Evolutionary conservation across 1,139 yeast species (phyloP).

Genomic region (Nakaseomyces bracarensis): DNA sequence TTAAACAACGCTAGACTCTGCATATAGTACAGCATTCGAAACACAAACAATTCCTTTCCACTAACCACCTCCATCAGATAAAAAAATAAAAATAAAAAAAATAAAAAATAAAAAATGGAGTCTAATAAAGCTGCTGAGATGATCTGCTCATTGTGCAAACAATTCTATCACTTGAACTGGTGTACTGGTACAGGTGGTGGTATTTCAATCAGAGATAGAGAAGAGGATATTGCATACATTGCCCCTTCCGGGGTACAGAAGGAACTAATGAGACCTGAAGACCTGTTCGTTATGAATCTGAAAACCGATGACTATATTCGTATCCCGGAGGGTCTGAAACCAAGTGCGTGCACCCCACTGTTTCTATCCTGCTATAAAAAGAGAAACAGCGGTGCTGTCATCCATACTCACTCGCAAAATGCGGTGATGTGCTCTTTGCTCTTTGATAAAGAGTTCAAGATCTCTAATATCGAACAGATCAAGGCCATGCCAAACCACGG

Average conservation of each 20-base stretch:
- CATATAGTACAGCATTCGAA: too few relatives aligned
- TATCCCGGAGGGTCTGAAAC: constrained; percentile 61
- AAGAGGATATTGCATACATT: constrained; percentile 46
- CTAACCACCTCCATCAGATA: too few relatives aligned
- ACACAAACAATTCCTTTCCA: too few relatives aligned
- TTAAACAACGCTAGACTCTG: too few relatives aligned
- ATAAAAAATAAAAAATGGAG: too few relatives aligned
- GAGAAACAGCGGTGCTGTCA: constrained; percentile 83
- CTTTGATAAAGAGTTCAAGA: constrained; percentile 62
- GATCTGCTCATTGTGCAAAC: constrained; percentile 72
- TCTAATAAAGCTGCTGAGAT: constrained; percentile 81
- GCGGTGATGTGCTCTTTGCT: constrained; percentile 78
- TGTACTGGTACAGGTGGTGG: constrained; percentile 98
- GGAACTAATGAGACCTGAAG: constrained; percentile 74
- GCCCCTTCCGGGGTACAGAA: constrained; percentile 97
- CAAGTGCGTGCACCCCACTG: constrained; percentile 88
- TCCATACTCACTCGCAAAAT: constrained; percentile 85
- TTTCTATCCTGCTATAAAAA: constrained; percentile 67
- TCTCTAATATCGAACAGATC: constrained; percentile 81
- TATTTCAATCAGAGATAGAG: constrained; percentile 62
- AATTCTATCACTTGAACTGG: constrained; percentile 79
- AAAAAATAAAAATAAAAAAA: too few relatives aligned
- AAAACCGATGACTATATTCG: constrained; percentile 48
- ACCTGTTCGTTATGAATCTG: constrained; percentile 66
- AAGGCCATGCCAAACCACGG: constrained; percentile 75